Percentiles rank a stretch among this genome's conserved stretches.
These are phyloP conservation scores for Waltergamsia citrina DNA, from an alignment of 2,329 filamentous ascomycete genomes.

Conservation along the genomic window DNA sequence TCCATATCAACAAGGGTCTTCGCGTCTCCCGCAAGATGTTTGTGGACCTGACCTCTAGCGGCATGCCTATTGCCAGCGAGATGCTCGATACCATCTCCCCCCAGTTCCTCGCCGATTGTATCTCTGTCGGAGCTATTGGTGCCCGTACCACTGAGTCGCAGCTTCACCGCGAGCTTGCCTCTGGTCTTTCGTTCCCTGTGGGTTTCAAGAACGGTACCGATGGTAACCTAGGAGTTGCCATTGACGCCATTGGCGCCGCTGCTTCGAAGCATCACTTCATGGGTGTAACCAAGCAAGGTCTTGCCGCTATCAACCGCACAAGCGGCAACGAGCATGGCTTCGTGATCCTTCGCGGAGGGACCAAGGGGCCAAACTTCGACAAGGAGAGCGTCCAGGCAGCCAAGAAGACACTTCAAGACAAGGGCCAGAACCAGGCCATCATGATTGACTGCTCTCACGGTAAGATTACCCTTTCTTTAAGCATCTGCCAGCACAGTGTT, in stretches of 20 bases:
- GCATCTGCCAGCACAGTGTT: no score
- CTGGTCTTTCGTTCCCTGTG: constrained; percentile 91
- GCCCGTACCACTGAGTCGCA: constrained; percentile 95
- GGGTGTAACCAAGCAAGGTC: constrained; percentile 94
- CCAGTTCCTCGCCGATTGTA: constrained; percentile 92
- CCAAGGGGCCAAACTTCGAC: constrained; percentile 89
- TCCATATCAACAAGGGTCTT: constrained; percentile 98
- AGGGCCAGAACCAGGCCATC: constrained; percentile 78
- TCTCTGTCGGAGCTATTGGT: constrained; percentile 91
- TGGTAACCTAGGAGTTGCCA: constrained; percentile 79
- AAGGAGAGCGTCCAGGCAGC: constrained; percentile 70
- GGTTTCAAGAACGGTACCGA: constrained; percentile 99
- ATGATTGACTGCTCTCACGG: constrained; percentile 99
- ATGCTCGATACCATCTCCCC: constrained; percentile 99
- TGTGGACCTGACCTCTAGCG: constrained; percentile 73
- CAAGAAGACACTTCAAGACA: constrained; percentile 70
- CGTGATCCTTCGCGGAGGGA: constrained; percentile 88
- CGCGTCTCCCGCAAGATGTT: constrained; percentile 89
- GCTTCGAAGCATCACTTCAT: constrained; percentile 92
- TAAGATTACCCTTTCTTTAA: constrained; percentile 35
- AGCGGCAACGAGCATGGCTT: constrained; percentile 95
- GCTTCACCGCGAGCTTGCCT: constrained; percentile 90
- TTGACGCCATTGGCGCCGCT: constrained; percentile 88
- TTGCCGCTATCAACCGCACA: constrained; percentile 90
- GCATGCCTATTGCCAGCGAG: constrained; percentile 93